Evolutionary conservation across 495 filamentous ascomycete genomes (phyloP), one percentile per base, ranked within the genome.

Genomic region (Aspergillus homomorphus): DNA sequence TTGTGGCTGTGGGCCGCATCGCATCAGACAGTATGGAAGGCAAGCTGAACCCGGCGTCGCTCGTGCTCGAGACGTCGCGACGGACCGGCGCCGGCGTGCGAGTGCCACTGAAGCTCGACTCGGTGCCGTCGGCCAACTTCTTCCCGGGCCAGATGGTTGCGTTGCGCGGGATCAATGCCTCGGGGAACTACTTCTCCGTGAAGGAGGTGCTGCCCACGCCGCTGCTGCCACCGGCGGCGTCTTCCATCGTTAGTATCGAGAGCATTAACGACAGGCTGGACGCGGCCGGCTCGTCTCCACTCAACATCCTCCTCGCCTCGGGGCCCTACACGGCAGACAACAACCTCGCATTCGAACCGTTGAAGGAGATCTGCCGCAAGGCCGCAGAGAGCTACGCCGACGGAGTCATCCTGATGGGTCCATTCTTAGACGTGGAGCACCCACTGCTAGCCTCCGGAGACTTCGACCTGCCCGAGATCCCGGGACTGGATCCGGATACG

Each of bases 71-170:
- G 69, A 91, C 87, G 10, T 95, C 90, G 1, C 80, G 94, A 51
- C 81, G 89, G n/a, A 90, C 83, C 55, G 94, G 93, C 19, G 89
- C 85, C 50, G 94, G 91, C 21, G 69, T 86, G 50, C 83, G 94
- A 56, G 82, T 96, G 21, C 90, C 90, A 4, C 75, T 98, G 20
- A 89, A 91, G 64, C 67, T 97, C 8, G 81, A 87, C 58, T 78
- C 82, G 0, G 61, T 96, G 1, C 73, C 78, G 2, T 82, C 83
- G 5, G 89, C 86, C 73, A 88, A 91, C 60, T 91, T 98, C 78
- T 96, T 98, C 72, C 92, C 93, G 0, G 94, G 94, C 18, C 91
- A 97, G 67, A 96, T 97, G 49, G 88, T 95, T 19, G 94, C 92
- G 9, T 74, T 96, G 16, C 80, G 81, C 41, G 94, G 94, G 9